These are phyloP conservation scores for Citropsis articulata DNA, from an alignment of 345 rosid genomes.

Conservation along the genomic window DNA sequence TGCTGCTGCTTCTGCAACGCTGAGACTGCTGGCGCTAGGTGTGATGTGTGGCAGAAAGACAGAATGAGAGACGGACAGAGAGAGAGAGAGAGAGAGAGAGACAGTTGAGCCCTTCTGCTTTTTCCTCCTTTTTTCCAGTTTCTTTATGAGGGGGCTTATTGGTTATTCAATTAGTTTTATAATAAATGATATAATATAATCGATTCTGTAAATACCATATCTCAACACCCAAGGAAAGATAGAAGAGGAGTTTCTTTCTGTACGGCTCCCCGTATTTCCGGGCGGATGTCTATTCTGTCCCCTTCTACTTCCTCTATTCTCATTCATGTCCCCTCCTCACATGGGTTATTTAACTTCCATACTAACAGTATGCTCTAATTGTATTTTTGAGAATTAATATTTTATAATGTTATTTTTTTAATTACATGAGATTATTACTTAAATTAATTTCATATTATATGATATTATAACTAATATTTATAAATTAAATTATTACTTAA, in stretches of 20 bases:
- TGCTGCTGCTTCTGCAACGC: conserved; percentile 42
- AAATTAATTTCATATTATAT: no score
- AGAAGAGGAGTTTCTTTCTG: conserved; percentile 5
- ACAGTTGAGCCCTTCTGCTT: background rate
- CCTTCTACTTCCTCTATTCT: conserved; percentile 36
- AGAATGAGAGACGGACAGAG: conserved; percentile 11
- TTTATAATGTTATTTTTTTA: no score
- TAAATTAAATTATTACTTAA: no score
- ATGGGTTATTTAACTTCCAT: no score
- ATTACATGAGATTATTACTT: no score
- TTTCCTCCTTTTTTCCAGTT: background rate
- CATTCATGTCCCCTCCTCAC: conserved; percentile 23
- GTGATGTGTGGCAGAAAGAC: conserved; percentile 43
- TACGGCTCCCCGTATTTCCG: conserved; percentile 54
- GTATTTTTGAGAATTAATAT: no score
- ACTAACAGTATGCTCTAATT: no score
- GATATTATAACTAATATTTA: no score
- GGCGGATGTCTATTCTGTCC: conserved; percentile 68
- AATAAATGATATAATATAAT: background rate
- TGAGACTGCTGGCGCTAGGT: conserved; percentile 29
- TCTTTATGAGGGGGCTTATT: background rate
- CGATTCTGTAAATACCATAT: background rate
- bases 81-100: background rate
- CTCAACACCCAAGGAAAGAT: background rate
- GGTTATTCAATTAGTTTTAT: no score